Conservation (phyloP, 139 green algal genomes). For the Ostreobium quekettii region DNA sequence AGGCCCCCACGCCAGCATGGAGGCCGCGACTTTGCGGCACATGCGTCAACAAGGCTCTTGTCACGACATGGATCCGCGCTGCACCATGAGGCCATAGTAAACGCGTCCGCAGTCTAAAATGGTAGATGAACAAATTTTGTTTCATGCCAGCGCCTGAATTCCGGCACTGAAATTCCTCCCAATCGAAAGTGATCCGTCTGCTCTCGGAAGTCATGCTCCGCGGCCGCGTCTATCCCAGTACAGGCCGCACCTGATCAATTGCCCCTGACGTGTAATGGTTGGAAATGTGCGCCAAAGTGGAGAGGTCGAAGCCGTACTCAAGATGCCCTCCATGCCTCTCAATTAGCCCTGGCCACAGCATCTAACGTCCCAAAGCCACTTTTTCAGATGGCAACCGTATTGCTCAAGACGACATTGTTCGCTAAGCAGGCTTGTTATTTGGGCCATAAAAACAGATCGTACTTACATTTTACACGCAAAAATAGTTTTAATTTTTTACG, state of each 20-base stretch:
- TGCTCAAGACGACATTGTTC: not conserved
- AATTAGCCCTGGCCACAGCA: slow-evolving; percentile 55
- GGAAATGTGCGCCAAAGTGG: slow-evolving; percentile 61
- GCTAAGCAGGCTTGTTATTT: not conserved
- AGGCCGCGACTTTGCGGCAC: no score
- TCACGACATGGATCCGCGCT: not conserved
- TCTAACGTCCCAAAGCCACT: slow-evolving; percentile 24
- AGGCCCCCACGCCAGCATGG: no score
- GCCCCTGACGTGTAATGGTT: slow-evolving; percentile 37
- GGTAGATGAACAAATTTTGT: slow-evolving; percentile 7
- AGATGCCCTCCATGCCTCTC: slow-evolving; percentile 45
- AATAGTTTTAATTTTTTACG: not conserved
- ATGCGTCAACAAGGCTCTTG: no score
- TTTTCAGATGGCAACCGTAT: not conserved
- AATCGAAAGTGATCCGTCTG: not conserved
- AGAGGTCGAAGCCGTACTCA: slow-evolving; percentile 59
- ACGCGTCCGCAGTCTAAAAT: not conserved
- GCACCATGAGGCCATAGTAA: not conserved
- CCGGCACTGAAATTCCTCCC: slow-evolving; percentile 1
- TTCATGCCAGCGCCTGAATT: not conserved
- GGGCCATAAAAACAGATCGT: not conserved
- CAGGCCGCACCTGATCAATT: slow-evolving; percentile 27
- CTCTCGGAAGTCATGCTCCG: not conserved
- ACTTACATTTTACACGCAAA: not conserved
- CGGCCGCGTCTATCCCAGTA: not conserved